phyloP scores from a whole-genome alignment of 1,284 basidiomycete genomes.

The Exobasidium rhododendri region DNA sequence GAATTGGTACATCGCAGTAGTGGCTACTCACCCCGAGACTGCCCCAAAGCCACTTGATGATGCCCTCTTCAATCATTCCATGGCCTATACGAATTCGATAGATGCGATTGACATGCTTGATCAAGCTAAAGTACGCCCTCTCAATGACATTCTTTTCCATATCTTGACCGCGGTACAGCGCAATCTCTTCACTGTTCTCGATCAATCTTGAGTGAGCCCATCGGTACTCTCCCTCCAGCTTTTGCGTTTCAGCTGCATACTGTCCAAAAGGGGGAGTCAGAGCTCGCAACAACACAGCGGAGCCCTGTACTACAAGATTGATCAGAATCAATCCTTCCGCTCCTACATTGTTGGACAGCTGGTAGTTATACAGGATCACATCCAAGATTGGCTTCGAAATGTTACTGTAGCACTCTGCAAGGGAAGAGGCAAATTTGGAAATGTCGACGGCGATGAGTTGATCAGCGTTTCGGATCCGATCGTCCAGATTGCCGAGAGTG shows the following conservation, averaged over 20 bases:
- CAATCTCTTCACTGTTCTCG: slow-evolving; percentile 89
- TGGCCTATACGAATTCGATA: slow-evolving; percentile 82
- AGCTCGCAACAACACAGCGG: slow-evolving; percentile 38
- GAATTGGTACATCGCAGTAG: slow-evolving; percentile 12
- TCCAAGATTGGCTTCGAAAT: slow-evolving; percentile 81
- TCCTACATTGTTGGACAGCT: slow-evolving; percentile 87
- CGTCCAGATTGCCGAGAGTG: slow-evolving; percentile 72
- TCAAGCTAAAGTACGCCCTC: slow-evolving; percentile 79
- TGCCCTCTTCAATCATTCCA: slow-evolving; percentile 74
- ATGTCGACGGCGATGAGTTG: slow-evolving; percentile 98
- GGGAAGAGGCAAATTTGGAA: slow-evolving; percentile 82
- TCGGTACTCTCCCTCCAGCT: slow-evolving; percentile 78
- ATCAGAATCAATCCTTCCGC: slow-evolving; percentile 85
- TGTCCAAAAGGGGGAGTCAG: slow-evolving; percentile 86
- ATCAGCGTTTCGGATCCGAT: slow-evolving; percentile 93
- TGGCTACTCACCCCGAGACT: slow-evolving; percentile 68
- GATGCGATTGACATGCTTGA: slow-evolving; percentile 83
- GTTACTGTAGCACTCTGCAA: slow-evolving; percentile 79
- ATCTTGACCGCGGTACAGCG: slow-evolving; percentile 84
- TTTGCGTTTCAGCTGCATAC: slow-evolving; percentile 70
- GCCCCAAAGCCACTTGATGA: slow-evolving; percentile 96
- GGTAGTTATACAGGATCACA: slow-evolving; percentile 90
- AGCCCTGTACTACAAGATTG: slow-evolving; percentile 73
- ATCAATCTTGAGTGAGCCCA: slow-evolving; percentile 90
- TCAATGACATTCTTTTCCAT: slow-evolving; percentile 91